Conservation (phyloP, 2,329 filamentous ascomycete genomes). For the Alternaria incomplexa region DNA sequence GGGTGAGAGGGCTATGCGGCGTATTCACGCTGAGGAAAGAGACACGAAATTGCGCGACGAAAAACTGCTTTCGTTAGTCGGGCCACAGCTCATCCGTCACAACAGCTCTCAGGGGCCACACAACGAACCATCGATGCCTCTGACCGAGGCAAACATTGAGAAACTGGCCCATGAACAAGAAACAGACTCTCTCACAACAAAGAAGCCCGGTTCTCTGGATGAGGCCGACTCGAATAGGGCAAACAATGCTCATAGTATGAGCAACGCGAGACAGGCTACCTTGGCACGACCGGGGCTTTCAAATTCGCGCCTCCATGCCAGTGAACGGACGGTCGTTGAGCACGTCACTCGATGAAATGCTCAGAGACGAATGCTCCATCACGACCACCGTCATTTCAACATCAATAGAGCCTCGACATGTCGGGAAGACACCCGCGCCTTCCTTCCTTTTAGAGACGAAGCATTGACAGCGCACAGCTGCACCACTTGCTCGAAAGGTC, state of each 20-base stretch:
- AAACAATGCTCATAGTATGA: slow-evolving; percentile 24
- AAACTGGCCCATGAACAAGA: slow-evolving; percentile 40
- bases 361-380: neutral
- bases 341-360: slow-evolving; percentile 10
- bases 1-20: slow-evolving; percentile 53
- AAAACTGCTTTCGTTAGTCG: slow-evolving; percentile 59
- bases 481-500: neutral
- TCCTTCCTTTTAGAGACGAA: slow-evolving; percentile 9
- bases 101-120: slow-evolving; percentile 24
- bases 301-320: slow-evolving; percentile 24
- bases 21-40: slow-evolving; percentile 62
- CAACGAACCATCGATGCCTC: slow-evolving; percentile 33
- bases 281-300: slow-evolving; percentile 26
- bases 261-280: slow-evolving; percentile 17
- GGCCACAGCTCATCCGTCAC: slow-evolving; percentile 39
- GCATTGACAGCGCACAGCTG: slow-evolving; percentile 4
- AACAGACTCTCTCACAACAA: slow-evolving; percentile 17
- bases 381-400: slow-evolving; percentile 6
- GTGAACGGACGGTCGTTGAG: slow-evolving; percentile 36
- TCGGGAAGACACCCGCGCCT: slow-evolving; percentile 1
- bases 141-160: slow-evolving; percentile 48
- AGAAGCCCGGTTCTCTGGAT: slow-evolving; percentile 17
- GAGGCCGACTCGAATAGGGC: slow-evolving; percentile 21
- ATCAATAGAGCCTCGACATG: neutral
- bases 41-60: slow-evolving; percentile 61